phyloP scores from a whole-genome alignment of 2,329 filamentous ascomycete genomes.

The Phoma sp. region DNA sequence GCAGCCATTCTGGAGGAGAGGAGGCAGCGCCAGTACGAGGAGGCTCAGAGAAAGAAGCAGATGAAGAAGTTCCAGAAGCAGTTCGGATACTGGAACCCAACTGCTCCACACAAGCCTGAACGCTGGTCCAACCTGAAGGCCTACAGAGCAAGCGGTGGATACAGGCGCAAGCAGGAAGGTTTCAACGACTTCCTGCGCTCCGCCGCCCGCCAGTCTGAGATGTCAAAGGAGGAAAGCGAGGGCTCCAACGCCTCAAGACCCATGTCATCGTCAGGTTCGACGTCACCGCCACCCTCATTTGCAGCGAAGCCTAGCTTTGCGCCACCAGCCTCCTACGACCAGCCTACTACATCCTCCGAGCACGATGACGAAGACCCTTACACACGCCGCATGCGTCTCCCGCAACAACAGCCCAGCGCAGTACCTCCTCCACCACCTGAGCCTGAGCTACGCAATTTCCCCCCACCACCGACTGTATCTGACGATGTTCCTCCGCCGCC shows the following conservation, averaged over 20 bases:
- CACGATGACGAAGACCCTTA: conserved; percentile 32
- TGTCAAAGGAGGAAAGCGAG: conserved; percentile 22
- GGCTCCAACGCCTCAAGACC: conserved; percentile 16
- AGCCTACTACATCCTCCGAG: conserved; percentile 26
- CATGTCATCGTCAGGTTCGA: conserved; percentile 23
- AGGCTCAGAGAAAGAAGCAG: conserved; percentile 65
- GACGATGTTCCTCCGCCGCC: conserved; percentile 25
- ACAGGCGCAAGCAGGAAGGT: conserved; percentile 30
- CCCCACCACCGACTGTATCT: conserved; percentile 22
- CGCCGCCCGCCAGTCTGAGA: conserved; percentile 22
- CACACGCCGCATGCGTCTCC: conserved; percentile 30
- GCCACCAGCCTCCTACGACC: conserved; percentile 51
- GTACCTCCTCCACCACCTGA: conserved; percentile 21
- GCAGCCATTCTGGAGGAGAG: conserved; percentile 69
- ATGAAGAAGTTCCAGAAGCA: conserved; percentile 77
- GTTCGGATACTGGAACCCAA: conserved; percentile 62
- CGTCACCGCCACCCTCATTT: conserved; percentile 13
- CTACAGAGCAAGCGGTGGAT: conserved; percentile 36
- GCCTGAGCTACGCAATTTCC: conserved; percentile 5
- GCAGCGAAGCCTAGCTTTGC: conserved; percentile 52
- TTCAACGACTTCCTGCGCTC: conserved; percentile 36
- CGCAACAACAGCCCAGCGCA: conserved; percentile 19
- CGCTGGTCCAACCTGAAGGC: conserved; percentile 37
- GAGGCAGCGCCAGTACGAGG: conserved; percentile 76
- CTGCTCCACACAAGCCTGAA: conserved; percentile 33